Base-by-base conservation (phyloP, 2,329 filamentous ascomycete genomes). In the Pestalotiopsis sp. region DNA sequence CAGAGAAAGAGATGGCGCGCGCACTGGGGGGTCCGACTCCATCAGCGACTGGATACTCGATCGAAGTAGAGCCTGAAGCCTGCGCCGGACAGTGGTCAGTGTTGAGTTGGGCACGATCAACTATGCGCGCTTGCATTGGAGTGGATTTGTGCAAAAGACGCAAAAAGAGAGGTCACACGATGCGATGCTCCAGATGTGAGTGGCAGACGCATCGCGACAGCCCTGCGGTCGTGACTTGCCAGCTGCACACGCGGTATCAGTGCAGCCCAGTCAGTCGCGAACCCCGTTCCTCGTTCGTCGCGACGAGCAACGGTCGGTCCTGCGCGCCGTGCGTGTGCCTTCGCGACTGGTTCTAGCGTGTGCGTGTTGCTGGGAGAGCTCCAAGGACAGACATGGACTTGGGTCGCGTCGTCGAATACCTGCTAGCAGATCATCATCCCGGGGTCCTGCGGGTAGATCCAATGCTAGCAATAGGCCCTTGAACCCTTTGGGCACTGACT, bases 201-300 rank as follows among this genome's bases (percentile, higher is more conserved):
- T 45, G 12, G 31, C 23, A 23, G 36, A 13, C 57, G 31, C 31
- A 36, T 36, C 31, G 31, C 31, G 63, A 14, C 17, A 39, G 63
- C 52, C 52, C 64, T 66, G 64, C 64, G 52, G 12, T 41, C 20
- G 55, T 66, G 20, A 66, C 64, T 66, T 60, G 64, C 64, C 64
- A 66, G 64, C 64, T 66, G 64, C 64, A 66, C 31, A 38, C 59
- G 57, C 14, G 49, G 65, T 67, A 59, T 67, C 65, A 67, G 45
- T 14, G 58, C 65, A 41, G 52, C 4, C 39, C 41, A 4, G 14
- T 7, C 25, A 31, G 59, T 67, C 65, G 65, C 65, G 65, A 67
- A 11, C 9, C 45, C 45, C 45, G 17, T 20, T 14, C 52, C 57
- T 62, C 58, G 65, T 67, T 67, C 39, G 65, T 67, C 65, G 59